Conservation (phyloP, 495 filamentous ascomycete species). For the Penicillium taxi region DNA sequence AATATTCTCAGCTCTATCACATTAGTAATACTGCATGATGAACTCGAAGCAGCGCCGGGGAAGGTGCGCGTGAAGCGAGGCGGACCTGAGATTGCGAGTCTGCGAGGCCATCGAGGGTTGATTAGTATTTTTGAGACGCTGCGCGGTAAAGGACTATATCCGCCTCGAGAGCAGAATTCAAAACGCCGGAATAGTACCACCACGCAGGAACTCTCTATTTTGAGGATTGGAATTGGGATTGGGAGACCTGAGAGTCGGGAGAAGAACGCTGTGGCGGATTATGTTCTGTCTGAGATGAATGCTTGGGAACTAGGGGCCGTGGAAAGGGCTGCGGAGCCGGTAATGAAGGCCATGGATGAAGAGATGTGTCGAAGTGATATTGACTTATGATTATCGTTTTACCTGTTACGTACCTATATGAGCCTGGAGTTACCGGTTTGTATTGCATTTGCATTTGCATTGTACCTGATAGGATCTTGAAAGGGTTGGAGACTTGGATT, state of each 20-base stretch:
- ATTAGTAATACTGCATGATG: slow-evolving; percentile 75
- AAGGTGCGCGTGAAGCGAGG: slow-evolving; percentile 52
- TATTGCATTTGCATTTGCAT: no score
- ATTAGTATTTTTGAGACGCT: slow-evolving; percentile 54
- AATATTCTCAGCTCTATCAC: slow-evolving; percentile 29
- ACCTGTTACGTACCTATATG: neutral
- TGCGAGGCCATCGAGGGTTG: slow-evolving; percentile 71
- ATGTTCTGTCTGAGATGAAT: slow-evolving; percentile 61
- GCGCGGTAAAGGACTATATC: slow-evolving; percentile 26
- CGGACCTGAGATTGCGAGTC: slow-evolving; percentile 43
- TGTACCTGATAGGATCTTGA: no score
- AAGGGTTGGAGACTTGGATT: no score
- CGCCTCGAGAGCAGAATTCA: no score
- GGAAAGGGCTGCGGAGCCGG: slow-evolving; percentile 38
- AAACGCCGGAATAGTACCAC: neutral
- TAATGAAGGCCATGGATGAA: slow-evolving; percentile 44
- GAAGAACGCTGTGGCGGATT: slow-evolving; percentile 48
- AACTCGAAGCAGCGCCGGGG: slow-evolving; percentile 64
- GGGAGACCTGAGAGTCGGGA: slow-evolving; percentile 57
- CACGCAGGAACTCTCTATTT: slow-evolving; percentile 27
- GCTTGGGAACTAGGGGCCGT: slow-evolving; percentile 42
- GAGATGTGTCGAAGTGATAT: slow-evolving; percentile 31
- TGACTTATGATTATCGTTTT: no score
- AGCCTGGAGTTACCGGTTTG: neutral
- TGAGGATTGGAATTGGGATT: slow-evolving; percentile 62